Base-by-base conservation (phyloP, 208 protist genomes). In the Acanthamoeba royreba region DNA sequence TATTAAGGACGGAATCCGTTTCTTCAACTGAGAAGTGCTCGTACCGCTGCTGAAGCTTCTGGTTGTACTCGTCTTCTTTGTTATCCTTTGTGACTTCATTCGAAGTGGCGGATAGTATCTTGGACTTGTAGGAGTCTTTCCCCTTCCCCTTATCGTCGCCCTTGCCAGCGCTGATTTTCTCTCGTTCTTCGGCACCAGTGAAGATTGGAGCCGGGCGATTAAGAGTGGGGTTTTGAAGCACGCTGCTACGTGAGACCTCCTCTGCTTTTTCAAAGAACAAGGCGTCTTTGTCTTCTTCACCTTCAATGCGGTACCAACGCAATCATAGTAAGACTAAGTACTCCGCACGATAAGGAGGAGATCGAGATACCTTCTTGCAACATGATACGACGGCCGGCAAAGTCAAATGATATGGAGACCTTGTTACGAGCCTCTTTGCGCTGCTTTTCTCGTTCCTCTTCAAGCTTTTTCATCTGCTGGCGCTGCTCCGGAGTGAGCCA, bases 391-490 rank as follows among this genome's bases (percentile, higher is more conserved):
- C 83, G 83, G 0, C 83, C 83, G 83, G 83, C 83, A 69, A 90
- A 69, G 83, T 90, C 83, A 28, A 90, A 90, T 19, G 83, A 90
- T 35, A 90, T 69, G 38, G 83, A 72, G 38, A 90, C 22, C 53
- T 90, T 90, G 83, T 47, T 61, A 15, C 43, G 43, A 42, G 46
- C 53, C 11, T 90, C 49, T 33, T 90, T 38, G 35, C 53, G 46
- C 49, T 90, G 46, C 38, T 90, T 63, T 3, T 22, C 22, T 11
- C 46, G 15, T 28, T 90, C 83, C 53, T 90, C 83, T 42, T 90
- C 83, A 35, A 69, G 46, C 83, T 90, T 66, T 42, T 90, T 90
- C 83, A 90, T 90, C 49, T 66, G 46, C 83, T 90, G 58, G 22
- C 53, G 28, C 83, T 90, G 52, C 33, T 90, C 83, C 33, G 83